Evolutionary conservation across 768 basidiomycete species (phyloP).

Genomic region (Termitomyces sp.): DNA sequence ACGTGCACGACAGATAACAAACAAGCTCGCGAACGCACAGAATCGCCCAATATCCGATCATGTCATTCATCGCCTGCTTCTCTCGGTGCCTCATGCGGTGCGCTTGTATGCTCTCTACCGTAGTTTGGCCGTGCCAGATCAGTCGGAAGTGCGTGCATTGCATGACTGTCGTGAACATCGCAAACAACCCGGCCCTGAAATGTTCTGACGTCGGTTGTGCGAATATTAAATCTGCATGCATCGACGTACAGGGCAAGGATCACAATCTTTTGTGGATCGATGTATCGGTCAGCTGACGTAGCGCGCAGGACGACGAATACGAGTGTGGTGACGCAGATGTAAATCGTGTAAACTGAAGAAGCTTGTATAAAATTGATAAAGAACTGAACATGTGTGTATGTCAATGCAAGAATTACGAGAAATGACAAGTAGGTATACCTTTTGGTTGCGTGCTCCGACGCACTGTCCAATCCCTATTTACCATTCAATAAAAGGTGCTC

Average conservation of each 20-base stretch:
- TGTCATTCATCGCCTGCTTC: conserved; percentile 36
- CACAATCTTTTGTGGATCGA: conserved; percentile 68
- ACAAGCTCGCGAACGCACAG: conserved; percentile 25
- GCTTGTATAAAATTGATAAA: conserved; percentile 80
- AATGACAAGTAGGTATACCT: conserved; percentile 33
- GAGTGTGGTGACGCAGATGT: conserved; percentile 57
- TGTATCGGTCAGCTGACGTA: conserved; percentile 14
- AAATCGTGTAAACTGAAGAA: conserved; percentile 51
- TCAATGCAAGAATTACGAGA: not conserved
- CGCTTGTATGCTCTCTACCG: conserved; percentile 69
- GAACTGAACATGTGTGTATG: conserved; percentile 41
- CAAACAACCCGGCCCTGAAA: conserved; percentile 64
- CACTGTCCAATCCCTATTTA: conserved; percentile 84
- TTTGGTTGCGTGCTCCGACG: conserved; percentile 89
- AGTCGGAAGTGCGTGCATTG: conserved; percentile 53
- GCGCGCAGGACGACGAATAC: conserved; percentile 38
- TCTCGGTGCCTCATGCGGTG: conserved; percentile 65
- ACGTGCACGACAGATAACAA: not conserved
- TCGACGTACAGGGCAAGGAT: conserved; percentile 65
- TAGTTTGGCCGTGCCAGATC: conserved; percentile 62
- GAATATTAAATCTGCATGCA: not conserved
- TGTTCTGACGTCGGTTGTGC: not conserved
- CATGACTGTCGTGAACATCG: conserved; percentile 61
- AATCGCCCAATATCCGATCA: conserved; percentile 49
- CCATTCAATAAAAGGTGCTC: not conserved